A percentile compares a stretch with the other conserved stretches of the same genome.
These are phyloP conservation scores for Trichoderma sp. DNA, from an alignment of 2,329 filamentous ascomycete species.

Conservation along the genomic window DNA sequence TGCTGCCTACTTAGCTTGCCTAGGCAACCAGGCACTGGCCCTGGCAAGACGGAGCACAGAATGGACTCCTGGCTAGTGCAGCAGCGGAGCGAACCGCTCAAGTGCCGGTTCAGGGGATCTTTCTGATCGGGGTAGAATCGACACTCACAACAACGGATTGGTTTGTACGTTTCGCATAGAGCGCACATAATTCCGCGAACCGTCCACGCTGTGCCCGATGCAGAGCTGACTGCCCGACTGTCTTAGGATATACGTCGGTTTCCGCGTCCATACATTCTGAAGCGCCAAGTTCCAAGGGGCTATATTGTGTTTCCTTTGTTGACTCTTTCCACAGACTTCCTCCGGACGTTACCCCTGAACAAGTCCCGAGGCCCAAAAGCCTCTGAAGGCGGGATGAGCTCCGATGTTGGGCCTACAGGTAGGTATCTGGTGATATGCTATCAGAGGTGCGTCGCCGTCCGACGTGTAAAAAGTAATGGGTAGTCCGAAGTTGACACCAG, in stretches of 20 bases:
- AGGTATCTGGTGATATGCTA: too few species aligned
- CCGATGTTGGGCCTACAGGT: too few species aligned
- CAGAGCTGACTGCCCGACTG: neutral
- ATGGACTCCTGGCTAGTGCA: slow-evolving; percentile 21
- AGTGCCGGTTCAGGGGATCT: slow-evolving; percentile 13
- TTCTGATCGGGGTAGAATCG: slow-evolving; percentile 12
- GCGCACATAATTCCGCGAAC: neutral
- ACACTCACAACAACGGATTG: neutral
- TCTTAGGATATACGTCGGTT: neutral
- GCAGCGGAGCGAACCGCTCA: slow-evolving; percentile 26
- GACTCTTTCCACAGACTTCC: too few species aligned
- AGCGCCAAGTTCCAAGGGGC: neutral
- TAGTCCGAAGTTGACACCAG: neutral
- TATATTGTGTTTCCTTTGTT: too few species aligned
- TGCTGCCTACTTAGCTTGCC: slow-evolving; percentile 20
- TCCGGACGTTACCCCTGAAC: too few species aligned
- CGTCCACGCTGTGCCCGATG: too few species aligned
- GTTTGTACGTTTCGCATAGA: neutral
- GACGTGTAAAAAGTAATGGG: neutral
- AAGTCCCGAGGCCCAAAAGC: too few species aligned
- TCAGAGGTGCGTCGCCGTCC: neutral
- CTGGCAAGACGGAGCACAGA: slow-evolving; percentile 8
- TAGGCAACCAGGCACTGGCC: slow-evolving; percentile 19
- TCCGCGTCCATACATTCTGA: neutral
- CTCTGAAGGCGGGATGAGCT: too few species aligned